Base-by-base conservation (phyloP, 225 moss, liverwort and hornwort genomes). In the Ulota crispa region DNA sequence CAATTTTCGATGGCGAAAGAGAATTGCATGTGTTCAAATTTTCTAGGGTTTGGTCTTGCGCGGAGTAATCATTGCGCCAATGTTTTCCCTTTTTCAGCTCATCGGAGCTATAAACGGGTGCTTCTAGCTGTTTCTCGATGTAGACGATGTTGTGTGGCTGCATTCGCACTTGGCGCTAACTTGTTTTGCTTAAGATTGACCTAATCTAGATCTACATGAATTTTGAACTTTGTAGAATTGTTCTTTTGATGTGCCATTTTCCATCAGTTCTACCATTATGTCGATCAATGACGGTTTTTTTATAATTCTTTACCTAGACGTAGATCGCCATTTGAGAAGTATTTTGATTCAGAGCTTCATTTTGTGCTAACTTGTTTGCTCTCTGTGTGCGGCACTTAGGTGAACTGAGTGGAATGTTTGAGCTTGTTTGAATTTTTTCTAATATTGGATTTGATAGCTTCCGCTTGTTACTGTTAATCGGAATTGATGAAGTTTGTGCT, bases 361-460 rank as follows among this genome's bases (percentile, higher is more conserved):
- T 11, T 13, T 37, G 15, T 71, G 64, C 15, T 23, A 65, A 53
- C 41, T 68, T 53, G 60, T 42, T 68, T 70, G 27, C 78, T 53
- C 16, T 21, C 62, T 59, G 14, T 19, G 14, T 67, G 3, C 67
- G 23, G 56, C 67, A 10, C 41, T 41, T 80, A 52, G 2, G 4
- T 66, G 71, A 21, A 56, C 16, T 75, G 47, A 24, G n/a, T 36
- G 78, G 24, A 84, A 75, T 37, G 30, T 73, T 63, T 69, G 7
- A 34, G 45, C 36, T 60, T 68, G n/a, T 20, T 73, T 47, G 69
- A 56, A 64, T 72, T 41, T 23, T 36, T 36, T 57, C 70, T 4
- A 21, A 21, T 31, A 14, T 57, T 14, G 65, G 16, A 59, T 21
- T 83, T 8, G 54, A 43, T 70, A 21, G 64, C 50, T 64, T 39